These are phyloP conservation scores for Cladosporium oxysporum DNA, from an alignment of 2,329 filamentous ascomycete species.

Conservation along the genomic window DNA sequence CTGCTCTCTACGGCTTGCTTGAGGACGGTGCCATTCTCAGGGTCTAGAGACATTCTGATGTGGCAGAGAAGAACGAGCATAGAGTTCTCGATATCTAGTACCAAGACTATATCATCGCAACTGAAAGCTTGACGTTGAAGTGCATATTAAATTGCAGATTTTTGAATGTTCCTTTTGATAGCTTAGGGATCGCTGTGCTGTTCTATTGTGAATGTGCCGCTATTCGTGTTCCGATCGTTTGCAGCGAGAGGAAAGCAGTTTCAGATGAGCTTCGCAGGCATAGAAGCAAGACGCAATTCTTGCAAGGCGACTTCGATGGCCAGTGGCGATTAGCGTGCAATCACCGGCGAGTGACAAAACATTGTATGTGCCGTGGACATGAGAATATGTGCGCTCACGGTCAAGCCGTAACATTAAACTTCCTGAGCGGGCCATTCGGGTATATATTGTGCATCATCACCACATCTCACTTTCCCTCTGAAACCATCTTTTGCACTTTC, in stretches of 20 bases:
- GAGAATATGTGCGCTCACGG: not conserved
- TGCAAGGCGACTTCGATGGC: too few species aligned
- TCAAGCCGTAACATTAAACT: not conserved
- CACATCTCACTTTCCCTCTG: constrained; percentile 26
- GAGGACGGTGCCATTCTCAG: constrained; percentile 18
- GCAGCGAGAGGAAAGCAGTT: not conserved
- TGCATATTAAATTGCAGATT: not conserved
- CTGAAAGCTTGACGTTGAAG: not conserved
- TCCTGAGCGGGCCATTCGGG: not conserved
- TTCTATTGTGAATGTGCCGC: not conserved
- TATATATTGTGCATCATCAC: not conserved
- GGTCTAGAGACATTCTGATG: not conserved
- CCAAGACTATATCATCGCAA: not conserved
- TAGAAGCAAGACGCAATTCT: not conserved
- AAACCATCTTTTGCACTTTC: constrained; percentile 73
- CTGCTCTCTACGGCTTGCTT: constrained; percentile 17
- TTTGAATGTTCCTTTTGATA: not conserved
- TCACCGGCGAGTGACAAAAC: not conserved
- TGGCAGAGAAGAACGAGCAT: not conserved
- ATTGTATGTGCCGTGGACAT: too few species aligned
- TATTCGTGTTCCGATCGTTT: not conserved
- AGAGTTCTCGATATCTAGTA: not conserved
- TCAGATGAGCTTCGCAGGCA: not conserved
- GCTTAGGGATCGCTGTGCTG: not conserved
- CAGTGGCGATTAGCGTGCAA: too few species aligned